Base-by-base conservation (phyloP, 345 rosid genomes). In the Clarkia xantiana region DNA sequence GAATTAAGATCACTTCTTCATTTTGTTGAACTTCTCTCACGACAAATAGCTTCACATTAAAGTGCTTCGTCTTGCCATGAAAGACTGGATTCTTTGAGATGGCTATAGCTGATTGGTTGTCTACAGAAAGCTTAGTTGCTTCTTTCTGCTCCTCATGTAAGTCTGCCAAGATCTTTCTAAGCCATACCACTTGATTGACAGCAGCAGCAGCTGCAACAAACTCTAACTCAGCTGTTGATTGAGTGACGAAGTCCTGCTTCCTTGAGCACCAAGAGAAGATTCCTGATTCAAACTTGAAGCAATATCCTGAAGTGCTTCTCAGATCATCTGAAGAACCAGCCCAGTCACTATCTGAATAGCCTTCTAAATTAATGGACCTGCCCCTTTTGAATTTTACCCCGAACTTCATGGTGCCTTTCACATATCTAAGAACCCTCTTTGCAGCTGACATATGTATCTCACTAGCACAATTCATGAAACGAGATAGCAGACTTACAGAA, bases 301-400 rank as follows among this genome's bases (percentile, higher is more conserved):
- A n/a, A n/a, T n/a, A 53, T 41, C 14, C 55, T 58, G n/a, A 36
- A n/a, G n/a, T n/a, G n/a, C n/a, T n/a, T n/a, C n/a, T 58, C 55
- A 49, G 49, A 15, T 58, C 62, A 40, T 58, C 42, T 1, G 15
- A 1, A 0, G 48, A 58, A 6, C 62, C 49, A 9, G 15, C 23
- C 56, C 43, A 58, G 23, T 58, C 62, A 29, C 56, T 58, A n/a
- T 58, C 56, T 6, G 18, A 43, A 14, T 5, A 55, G 10, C 59
- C 51, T 2, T 9, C 4, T 14, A 55, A 36, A 19, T 43, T 45
- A 4, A 44, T 2, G 2, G 18, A n/a, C n/a, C n/a, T n/a, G n/a
- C n/a, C n/a, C 42, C 6, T 17, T 2, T 8, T 41, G 45, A 55
- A 43, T 4, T 23, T 19, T 18, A 55, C 19, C 1, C 51, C 59